Conservation (phyloP, 73 alveolate species). For the Paramecium sonneborni region DNA sequence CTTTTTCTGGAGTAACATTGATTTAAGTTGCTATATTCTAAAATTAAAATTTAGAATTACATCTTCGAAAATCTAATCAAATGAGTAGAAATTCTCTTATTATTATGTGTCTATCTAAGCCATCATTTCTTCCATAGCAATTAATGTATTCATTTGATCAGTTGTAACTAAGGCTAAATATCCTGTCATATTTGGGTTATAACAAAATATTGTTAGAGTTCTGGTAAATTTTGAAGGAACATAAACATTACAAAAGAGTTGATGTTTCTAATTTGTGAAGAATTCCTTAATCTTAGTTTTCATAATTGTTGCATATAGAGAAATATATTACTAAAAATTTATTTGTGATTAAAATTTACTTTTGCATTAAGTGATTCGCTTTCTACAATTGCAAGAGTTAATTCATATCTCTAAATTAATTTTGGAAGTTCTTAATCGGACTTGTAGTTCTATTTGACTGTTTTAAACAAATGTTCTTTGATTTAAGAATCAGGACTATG, state of each 20-base stretch:
- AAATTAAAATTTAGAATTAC: background rate
- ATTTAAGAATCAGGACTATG: conserved; percentile 3
- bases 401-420: background rate
- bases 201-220: background rate
- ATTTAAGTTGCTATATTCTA: background rate
- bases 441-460: background rate
- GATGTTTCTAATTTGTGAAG: background rate
- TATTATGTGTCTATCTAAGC: background rate
- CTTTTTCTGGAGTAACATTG: conserved; percentile 2
- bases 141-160: background rate
- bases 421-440: background rate
- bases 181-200: background rate
- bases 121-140: conserved; percentile 29
- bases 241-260: conserved; percentile 12
- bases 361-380: background rate
- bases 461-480: background rate
- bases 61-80: conserved; percentile 2
- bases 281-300: conserved; percentile 6
- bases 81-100: background rate
- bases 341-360: background rate
- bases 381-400: background rate
- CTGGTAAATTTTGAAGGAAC: background rate
- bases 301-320: conserved; percentile 4
- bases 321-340: conserved; percentile 10
- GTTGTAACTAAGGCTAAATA: conserved; percentile 21